phyloP scores from a whole-genome alignment of 208 protist genomes.

The Crithidia brevicula region DNA sequence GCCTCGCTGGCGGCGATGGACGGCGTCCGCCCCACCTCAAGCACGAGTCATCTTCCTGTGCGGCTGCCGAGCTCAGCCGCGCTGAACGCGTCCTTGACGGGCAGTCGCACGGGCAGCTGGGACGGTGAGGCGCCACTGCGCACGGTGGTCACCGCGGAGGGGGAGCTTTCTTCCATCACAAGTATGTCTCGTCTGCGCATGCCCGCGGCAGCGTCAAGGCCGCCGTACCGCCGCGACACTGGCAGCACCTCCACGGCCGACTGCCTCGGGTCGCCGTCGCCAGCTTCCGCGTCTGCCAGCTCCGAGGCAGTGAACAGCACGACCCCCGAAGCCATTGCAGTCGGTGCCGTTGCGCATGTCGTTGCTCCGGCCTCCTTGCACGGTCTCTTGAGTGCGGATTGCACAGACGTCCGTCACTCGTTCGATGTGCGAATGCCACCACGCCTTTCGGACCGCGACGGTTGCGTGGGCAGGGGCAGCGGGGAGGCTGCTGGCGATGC shows the following conservation, averaged over 20 bases:
- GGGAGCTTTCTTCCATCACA: slow-evolving; percentile 12
- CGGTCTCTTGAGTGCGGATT: neutral
- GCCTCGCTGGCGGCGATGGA: neutral
- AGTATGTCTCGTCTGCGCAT: neutral
- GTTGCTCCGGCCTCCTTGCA: slow-evolving; percentile 3
- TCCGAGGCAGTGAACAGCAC: neutral
- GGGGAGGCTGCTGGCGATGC: neutral
- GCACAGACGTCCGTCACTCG: slow-evolving; percentile 1
- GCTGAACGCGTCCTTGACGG: slow-evolving; percentile 9
- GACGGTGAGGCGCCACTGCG: slow-evolving; percentile 16
- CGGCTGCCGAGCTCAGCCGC: neutral
- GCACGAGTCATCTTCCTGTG: neutral
- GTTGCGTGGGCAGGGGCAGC: neutral
- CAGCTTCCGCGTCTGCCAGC: neutral
- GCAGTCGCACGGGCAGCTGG: slow-evolving; percentile 26
- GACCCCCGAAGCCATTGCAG: neutral
- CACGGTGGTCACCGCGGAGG: slow-evolving; percentile 8
- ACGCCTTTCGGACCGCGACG: slow-evolving; percentile 13
- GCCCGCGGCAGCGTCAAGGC: neutral
- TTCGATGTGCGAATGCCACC: slow-evolving; percentile 5
- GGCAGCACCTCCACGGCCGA: neutral
- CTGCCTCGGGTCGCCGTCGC: neutral
- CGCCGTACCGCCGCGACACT: neutral
- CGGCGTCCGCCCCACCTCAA: neutral
- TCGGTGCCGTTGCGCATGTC: neutral